A percentile compares a stretch with the other conserved stretches of the same genome.
Evolutionary conservation across 257 asterid genomes (phyloP).

Genomic region (Nicotiana tabacum): DNA sequence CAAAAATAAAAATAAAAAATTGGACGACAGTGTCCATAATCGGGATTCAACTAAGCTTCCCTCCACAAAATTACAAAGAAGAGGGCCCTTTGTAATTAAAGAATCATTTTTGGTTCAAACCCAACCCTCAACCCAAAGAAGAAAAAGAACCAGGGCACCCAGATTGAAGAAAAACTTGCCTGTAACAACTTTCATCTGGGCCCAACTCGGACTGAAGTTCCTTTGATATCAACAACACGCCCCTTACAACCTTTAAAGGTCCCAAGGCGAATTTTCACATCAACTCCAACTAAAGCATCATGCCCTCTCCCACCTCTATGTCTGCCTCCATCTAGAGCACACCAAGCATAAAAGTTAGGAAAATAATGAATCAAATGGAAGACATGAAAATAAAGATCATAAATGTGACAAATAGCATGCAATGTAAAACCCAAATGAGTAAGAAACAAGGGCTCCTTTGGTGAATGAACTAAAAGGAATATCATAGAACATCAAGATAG

Average conservation of each 20-base stretch:
- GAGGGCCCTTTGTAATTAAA: background rate
- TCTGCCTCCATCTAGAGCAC: conserved; percentile 62
- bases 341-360: conserved; percentile 1
- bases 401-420: background rate
- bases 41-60: background rate
- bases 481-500: background rate
- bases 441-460: background rate
- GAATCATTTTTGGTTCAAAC: background rate
- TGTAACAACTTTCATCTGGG: conserved; percentile 89
- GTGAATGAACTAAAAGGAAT: background rate
- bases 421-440: background rate
- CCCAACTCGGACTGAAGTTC: conserved; percentile 76
- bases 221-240: conserved; percentile 82
- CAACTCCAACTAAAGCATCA: conserved; percentile 68
- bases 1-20: background rate
- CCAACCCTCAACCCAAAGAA: background rate
- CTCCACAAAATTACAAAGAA: background rate
- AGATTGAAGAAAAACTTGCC: conserved; percentile 43
- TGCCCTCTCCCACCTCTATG: conserved; percentile 81
- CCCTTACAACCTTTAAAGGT: conserved; percentile 90
- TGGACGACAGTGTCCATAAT: background rate
- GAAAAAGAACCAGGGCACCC: background rate
- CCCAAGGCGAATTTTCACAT: conserved; percentile 73
- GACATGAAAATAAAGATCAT: background rate
- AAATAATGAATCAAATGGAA: background rate